These are phyloP conservation scores for Citrus sp. DNA, from an alignment of 345 rosid genomes.

Conservation along the genomic window DNA sequence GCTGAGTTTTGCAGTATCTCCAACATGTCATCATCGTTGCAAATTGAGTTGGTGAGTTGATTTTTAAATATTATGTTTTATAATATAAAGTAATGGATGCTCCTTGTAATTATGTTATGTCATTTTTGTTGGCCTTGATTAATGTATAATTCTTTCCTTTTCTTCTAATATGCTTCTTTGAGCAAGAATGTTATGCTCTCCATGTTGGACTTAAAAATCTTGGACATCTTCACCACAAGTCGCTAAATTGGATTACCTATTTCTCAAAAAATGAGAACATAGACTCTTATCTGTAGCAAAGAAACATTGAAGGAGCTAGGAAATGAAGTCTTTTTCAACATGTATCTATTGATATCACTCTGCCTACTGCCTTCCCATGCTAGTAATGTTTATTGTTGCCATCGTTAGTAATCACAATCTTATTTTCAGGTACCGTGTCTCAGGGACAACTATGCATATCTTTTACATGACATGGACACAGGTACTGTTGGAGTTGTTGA, in stretches of 20 bases:
- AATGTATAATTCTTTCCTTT: not conserved
- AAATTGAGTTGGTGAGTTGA: slow-evolving; percentile 80
- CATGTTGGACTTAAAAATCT: not conserved
- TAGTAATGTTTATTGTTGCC: not conserved
- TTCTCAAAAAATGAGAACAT: not conserved
- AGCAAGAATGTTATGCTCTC: not conserved
- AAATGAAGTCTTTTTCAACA: not conserved
- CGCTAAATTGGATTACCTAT: not conserved
- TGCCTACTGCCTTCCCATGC: not conserved
- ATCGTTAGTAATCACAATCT: not conserved
- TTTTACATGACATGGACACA: slow-evolving; percentile 87
- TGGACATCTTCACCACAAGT: not conserved
- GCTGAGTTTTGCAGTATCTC: slow-evolving; percentile 89
- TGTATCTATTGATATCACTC: not conserved
- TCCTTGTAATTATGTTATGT: not conserved
- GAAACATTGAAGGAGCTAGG: not conserved
- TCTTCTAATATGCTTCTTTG: not conserved
- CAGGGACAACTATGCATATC: slow-evolving; percentile 87
- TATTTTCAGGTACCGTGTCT: slow-evolving; percentile 81
- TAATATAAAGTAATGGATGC: not conserved
- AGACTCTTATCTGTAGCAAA: not conserved
- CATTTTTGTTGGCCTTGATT: not conserved
- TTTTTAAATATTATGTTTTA: not conserved
- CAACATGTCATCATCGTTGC: slow-evolving; percentile 70
- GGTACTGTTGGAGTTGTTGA: slow-evolving; percentile 99